phyloP scores from a whole-genome alignment of 2,329 filamentous ascomycete species.

The Aspergillus japonicus region DNA sequence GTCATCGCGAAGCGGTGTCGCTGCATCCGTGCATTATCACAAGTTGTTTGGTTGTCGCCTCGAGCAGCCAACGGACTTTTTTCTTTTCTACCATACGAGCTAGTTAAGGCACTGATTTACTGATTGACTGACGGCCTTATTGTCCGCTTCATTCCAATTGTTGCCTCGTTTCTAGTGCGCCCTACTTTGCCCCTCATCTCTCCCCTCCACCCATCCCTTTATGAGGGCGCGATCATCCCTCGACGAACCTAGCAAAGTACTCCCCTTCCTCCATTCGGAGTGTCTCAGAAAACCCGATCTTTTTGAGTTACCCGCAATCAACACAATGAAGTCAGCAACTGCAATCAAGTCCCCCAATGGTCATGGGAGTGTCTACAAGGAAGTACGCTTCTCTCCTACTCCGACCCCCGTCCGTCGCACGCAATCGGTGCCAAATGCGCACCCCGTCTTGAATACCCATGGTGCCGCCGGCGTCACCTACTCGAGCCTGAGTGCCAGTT shows the following conservation, averaged over 20 bases:
- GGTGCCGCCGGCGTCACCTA: conserved; percentile 20
- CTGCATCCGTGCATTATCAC: conserved; percentile 6
- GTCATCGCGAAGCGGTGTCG: conserved; percentile 5
- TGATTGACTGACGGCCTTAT: background rate
- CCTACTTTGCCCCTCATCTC: background rate
- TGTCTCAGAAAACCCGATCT: conserved; percentile 10
- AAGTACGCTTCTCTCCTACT: conserved; percentile 44
- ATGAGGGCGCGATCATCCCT: conserved; percentile 14
- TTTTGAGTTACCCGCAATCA: conserved; percentile 1
- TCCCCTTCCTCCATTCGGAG: conserved; percentile 2
- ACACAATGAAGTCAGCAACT: conserved; percentile 26
- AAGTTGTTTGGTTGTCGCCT: background rate
- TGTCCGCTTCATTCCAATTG: background rate
- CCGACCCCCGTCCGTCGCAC: conserved; percentile 37
- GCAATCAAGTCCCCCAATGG: conserved; percentile 29
- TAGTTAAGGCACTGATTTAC: background rate
- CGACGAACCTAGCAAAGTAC: conserved; percentile 1
- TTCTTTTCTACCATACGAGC: background rate
- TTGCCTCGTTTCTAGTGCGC: background rate
- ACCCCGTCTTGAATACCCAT: conserved; percentile 30
- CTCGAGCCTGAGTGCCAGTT: conserved; percentile 33
- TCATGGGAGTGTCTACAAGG: conserved; percentile 40
- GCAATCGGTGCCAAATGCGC: conserved; percentile 40
- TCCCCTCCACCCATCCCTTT: conserved; percentile 9
- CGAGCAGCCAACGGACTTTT: conserved; percentile 7